phyloP scores from a whole-genome alignment of 148 eudicot genomes.

The Selenicereus undatus region DNA sequence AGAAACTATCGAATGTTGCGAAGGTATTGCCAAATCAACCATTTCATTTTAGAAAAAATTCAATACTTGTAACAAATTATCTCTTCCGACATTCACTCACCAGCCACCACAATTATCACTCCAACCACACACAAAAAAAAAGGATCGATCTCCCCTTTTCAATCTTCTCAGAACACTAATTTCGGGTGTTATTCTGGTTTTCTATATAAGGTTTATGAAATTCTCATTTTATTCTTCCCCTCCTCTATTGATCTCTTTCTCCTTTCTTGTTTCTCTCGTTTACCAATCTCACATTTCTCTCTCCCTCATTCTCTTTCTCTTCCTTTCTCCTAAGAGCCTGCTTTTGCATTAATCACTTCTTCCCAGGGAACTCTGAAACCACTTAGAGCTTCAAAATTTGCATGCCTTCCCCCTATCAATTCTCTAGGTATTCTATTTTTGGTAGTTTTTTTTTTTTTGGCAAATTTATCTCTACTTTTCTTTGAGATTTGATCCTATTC shows the following conservation, averaged over 20 bases:
- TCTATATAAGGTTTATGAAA: slow-evolving; percentile 7
- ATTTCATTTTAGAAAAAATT: too few species aligned
- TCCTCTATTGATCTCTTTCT: neutral
- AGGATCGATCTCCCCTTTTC: neutral
- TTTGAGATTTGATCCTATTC: neutral
- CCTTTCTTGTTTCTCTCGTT: neutral
- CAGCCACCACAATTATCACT: neutral
- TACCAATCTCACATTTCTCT: neutral
- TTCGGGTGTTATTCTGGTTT: neutral
- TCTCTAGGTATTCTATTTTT: slow-evolving; percentile 8
- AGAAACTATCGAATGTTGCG: neutral
- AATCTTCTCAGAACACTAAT: neutral
- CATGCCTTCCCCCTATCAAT: slow-evolving; percentile 6
- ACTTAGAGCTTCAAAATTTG: slow-evolving; percentile 4
- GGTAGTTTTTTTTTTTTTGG: neutral
- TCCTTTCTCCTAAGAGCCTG: neutral
- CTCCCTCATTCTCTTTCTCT: neutral
- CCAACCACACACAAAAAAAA: neutral
- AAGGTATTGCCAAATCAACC: slow-evolving; percentile 2
- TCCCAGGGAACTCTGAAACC: neutral
- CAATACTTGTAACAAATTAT: neutral
- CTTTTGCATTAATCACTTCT: neutral
- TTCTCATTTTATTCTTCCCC: neutral
- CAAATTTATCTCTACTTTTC: neutral
- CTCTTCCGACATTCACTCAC: slow-evolving; percentile 11